Conservation (phyloP, 805 yeast genomes). For the Diddensiella transvaalensis region DNA sequence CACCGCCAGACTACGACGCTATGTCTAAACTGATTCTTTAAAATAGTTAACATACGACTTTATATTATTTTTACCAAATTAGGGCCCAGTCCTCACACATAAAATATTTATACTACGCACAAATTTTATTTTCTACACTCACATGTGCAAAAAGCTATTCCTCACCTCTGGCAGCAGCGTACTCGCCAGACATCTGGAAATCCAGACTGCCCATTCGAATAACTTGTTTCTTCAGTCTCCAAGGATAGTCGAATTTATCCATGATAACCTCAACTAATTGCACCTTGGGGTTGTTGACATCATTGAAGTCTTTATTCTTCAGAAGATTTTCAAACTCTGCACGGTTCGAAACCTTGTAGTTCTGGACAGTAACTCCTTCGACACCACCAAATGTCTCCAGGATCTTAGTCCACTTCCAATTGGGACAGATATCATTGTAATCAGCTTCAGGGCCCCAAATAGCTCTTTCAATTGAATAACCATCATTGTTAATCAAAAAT, state of each 20-base stretch:
- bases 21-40: conserved; percentile 23
- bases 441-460: conserved; percentile 72
- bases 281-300: conserved; percentile 33
- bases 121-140: too few species aligned
- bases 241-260: conserved; percentile 60
- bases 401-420: conserved; percentile 77
- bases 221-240: conserved; percentile 44
- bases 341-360: conserved; percentile 36
- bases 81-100: too few species aligned
- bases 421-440: conserved; percentile 77
- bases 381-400: conserved; percentile 50
- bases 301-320: conserved; percentile 35
- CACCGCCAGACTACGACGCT: conserved; percentile 29
- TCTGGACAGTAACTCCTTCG: conserved; percentile 28
- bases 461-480: conserved; percentile 86
- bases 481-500: conserved; percentile 75
- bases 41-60: too few species aligned
- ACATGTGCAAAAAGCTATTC: not conserved
- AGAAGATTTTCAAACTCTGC: conserved; percentile 40
- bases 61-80: too few species aligned
- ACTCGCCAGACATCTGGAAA: conserved; percentile 23
- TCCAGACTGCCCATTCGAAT: conserved; percentile 26
- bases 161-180: conserved; percentile 16
- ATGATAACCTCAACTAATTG: conserved; percentile 58
- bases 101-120: too few species aligned